Base-by-base conservation (phyloP, 1,284 basidiomycete species). In the Melampsora larici-populina region DNA sequence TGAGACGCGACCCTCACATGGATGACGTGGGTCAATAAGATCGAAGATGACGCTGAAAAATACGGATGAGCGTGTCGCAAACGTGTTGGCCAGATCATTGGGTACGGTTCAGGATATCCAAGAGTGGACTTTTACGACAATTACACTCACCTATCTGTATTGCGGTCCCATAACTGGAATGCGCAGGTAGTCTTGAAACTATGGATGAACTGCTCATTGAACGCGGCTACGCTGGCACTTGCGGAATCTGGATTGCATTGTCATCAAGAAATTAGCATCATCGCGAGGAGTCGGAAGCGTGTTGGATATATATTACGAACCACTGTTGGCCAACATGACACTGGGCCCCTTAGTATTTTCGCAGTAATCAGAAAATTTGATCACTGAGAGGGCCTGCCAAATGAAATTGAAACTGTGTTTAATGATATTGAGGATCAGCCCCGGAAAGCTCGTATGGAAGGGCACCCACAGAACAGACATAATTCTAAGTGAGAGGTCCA, bases 141-240 rank as follows among this genome's bases (percentile, higher is more conserved):
- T 29, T 7, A 18, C 31, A 13, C 66, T 9, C 51, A 77, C 75
- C 67, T 77, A 84, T 97, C 94, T 0, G 94, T 97, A 43, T 89
- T 88, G 62, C 89, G 86, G 75, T 95, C 88, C 94, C 94, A 97
- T 1, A 92, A 88, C 78, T 91, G 89, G 82, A 89, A 94, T 0
- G 93, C 93, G 79, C 90, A 88, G 15, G 93, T 94, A 80, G 87
- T 87, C 83, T 89, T 90, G 86, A 96, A 96, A 80, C 92, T 90
- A 0, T 89, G 86, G 31, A 96, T 88, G 91, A 92, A 97, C 2
- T 89, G 82, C 31, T 91, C 89, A 80, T 91, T 92, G 84, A 95
- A 97, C 81, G 93, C 90, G 29, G 73, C 66, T 33, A 65, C 33
- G 33, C 77, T 90, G 87, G 72, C 33, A 71, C 64, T 46, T 58